Evolutionary conservation across 495 filamentous ascomycete genomes (phyloP).

Genomic region (Annulohypoxylon nitens): DNA sequence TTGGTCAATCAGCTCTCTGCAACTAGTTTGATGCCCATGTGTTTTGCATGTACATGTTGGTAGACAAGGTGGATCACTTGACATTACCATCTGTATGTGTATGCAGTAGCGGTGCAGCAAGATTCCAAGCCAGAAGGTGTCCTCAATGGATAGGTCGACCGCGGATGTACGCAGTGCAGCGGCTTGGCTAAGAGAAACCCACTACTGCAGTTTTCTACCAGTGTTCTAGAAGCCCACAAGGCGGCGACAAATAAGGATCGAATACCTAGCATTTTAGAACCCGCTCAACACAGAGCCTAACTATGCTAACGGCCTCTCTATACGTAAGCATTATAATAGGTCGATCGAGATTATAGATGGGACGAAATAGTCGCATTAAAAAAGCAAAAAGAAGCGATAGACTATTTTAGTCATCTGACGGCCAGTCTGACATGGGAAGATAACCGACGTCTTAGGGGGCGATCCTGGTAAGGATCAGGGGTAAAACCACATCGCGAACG

Average conservation of each 20-base stretch:
- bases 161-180: constrained; percentile 43
- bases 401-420: constrained; percentile 39
- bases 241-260: constrained; percentile 12
- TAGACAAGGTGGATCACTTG: constrained; percentile 41
- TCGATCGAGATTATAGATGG: constrained; percentile 9
- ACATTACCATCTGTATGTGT: constrained; percentile 38
- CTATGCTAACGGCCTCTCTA: constrained; percentile 11
- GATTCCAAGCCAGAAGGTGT: constrained; percentile 30
- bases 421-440: constrained; percentile 41
- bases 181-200: constrained; percentile 18
- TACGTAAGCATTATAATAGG: constrained; percentile 12
- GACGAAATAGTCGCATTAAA: constrained; percentile 15
- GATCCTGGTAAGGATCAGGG: constrained; percentile 48
- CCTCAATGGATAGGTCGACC: constrained; percentile 35
- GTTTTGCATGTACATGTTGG: constrained; percentile 45
- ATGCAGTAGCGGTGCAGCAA: constrained; percentile 40
- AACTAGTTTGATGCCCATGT: constrained; percentile 49
- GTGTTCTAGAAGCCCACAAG: constrained; percentile 46
- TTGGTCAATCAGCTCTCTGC: constrained; percentile 45
- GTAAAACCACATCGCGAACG: constrained; percentile 32
- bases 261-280: constrained; percentile 7
- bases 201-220: constrained; percentile 36
- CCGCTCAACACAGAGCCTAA: not conserved
- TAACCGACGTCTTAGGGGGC: constrained; percentile 44
- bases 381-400: constrained; percentile 22